Conservation (phyloP, 208 protist species). For the Crithidia mellificae region DNA sequence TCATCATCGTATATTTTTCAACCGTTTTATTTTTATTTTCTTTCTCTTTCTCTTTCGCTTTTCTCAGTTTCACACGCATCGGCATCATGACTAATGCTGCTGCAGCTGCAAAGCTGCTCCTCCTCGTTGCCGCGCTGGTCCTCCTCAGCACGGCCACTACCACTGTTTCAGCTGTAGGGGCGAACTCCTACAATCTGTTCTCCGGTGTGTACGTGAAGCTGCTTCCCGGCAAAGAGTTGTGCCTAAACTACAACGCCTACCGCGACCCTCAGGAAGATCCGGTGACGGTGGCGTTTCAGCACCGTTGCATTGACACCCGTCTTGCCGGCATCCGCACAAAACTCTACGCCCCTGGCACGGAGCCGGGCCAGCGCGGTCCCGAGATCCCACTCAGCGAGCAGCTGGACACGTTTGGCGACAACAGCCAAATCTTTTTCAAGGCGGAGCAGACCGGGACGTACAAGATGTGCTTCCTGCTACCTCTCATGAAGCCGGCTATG, state of each 20-base stretch:
- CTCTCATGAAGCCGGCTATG: conserved; percentile 56
- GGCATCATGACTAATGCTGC: no score
- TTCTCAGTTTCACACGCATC: no score
- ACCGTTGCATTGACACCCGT: conserved; percentile 64
- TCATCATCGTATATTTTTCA: no score
- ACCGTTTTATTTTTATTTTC: no score
- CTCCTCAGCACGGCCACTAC: background rate
- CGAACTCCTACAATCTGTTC: conserved; percentile 12
- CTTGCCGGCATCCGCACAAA: conserved; percentile 47
- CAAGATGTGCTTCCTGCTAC: conserved; percentile 63
- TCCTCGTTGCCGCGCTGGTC: conserved; percentile 4
- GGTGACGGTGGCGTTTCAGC: conserved; percentile 53
- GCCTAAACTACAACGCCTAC: conserved; percentile 62
- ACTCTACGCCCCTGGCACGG: conserved; percentile 50
- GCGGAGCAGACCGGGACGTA: conserved; percentile 67
- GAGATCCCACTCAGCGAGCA: conserved; percentile 32
- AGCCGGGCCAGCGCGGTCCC: conserved; percentile 28
- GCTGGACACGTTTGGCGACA: conserved; percentile 53
- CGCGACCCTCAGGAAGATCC: conserved; percentile 65
- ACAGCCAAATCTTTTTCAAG: conserved; percentile 59
- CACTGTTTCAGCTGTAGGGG: no score
- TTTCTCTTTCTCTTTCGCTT: no score
- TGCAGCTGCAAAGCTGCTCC: background rate
- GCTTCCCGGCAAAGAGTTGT: conserved; percentile 64
- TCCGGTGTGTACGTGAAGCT: conserved; percentile 67